Conservation (phyloP, 345 rosid genomes). For the Conringia planisiliqua region DNA sequence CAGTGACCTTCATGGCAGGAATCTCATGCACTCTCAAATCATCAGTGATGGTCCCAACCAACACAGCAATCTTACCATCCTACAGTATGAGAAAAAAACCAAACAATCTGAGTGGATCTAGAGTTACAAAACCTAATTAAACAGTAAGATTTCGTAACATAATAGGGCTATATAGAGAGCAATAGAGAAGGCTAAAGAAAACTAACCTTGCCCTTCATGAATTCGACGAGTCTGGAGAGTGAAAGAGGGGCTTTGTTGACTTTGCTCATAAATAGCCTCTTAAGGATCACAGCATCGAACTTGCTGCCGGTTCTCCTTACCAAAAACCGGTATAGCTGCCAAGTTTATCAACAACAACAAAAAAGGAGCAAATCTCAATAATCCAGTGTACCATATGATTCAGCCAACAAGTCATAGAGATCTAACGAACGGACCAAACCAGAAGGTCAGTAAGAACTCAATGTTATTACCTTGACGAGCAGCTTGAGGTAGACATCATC, state of each 20-base stretch:
- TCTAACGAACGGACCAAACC: not conserved
- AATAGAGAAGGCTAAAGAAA: not conserved
- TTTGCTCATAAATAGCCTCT: constrained; percentile 97
- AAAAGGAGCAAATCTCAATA: not conserved
- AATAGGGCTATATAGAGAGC: not conserved
- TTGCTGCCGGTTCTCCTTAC: constrained; percentile 87
- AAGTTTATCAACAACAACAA: not conserved
- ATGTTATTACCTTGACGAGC: constrained; percentile 67
- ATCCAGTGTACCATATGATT: not conserved
- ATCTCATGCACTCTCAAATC: constrained; percentile 79
- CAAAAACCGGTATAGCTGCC: constrained; percentile 77
- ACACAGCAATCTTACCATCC: constrained; percentile 77
- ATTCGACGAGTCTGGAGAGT: constrained; percentile 61
- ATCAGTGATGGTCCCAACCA: constrained; percentile 82
- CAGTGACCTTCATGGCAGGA: constrained; percentile 74
- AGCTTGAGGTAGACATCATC: constrained; percentile 94
- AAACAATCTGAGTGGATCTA: not conserved
- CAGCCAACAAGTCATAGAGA: too few relatives aligned
- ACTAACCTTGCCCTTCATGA: constrained; percentile 69
- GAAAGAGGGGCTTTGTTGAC: constrained; percentile 84
- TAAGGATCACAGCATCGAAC: constrained; percentile 87
- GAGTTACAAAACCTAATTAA: not conserved
- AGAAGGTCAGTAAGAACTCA: not conserved
- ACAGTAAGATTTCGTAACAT: not conserved
- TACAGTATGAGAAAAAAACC: not conserved